These are phyloP conservation scores for Neoarthrinium moseri DNA, from an alignment of 2,329 filamentous ascomycete genomes.

Conservation along the genomic window DNA sequence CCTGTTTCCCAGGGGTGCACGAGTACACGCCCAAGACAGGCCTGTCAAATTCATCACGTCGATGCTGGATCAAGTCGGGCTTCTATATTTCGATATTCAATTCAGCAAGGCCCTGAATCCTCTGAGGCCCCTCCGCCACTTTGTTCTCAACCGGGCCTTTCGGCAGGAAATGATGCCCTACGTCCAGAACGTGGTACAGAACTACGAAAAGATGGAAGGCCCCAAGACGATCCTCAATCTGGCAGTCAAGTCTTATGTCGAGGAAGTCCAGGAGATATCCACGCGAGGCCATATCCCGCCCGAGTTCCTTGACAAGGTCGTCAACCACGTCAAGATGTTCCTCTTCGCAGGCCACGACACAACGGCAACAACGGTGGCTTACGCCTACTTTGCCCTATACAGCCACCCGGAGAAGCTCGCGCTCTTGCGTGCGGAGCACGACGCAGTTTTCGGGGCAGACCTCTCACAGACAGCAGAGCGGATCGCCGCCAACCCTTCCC, in stretches of 20 bases:
- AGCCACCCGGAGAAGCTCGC: conserved; percentile 21
- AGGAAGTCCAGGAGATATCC: neutral
- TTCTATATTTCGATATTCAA: conserved; percentile 19
- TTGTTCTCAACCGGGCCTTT: conserved; percentile 26
- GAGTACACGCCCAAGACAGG: conserved; percentile 16
- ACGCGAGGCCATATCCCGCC: conserved; percentile 10
- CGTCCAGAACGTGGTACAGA: conserved; percentile 20
- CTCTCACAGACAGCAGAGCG: conserved; percentile 14
- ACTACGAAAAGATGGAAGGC: conserved; percentile 20
- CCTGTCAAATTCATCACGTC: conserved; percentile 15
- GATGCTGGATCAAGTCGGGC: conserved; percentile 16
- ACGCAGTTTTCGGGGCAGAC: conserved; percentile 30
- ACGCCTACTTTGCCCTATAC: conserved; percentile 20
- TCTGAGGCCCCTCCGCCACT: conserved; percentile 19
- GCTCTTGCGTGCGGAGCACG: conserved; percentile 25
- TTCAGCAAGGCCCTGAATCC: conserved; percentile 17
- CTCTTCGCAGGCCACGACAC: conserved; percentile 33
- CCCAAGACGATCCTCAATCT: conserved; percentile 28
- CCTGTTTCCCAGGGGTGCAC: conserved; percentile 11
- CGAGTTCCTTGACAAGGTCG: conserved; percentile 19
- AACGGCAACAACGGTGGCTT: conserved; percentile 25
- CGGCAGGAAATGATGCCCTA: conserved; percentile 22
- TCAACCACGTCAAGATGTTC: conserved; percentile 16
- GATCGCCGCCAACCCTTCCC: conserved; percentile 16
- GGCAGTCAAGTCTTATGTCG: conserved; percentile 22